phyloP scores from a whole-genome alignment of 495 filamentous ascomycete species.

The Trichoderma gamsii region DNA sequence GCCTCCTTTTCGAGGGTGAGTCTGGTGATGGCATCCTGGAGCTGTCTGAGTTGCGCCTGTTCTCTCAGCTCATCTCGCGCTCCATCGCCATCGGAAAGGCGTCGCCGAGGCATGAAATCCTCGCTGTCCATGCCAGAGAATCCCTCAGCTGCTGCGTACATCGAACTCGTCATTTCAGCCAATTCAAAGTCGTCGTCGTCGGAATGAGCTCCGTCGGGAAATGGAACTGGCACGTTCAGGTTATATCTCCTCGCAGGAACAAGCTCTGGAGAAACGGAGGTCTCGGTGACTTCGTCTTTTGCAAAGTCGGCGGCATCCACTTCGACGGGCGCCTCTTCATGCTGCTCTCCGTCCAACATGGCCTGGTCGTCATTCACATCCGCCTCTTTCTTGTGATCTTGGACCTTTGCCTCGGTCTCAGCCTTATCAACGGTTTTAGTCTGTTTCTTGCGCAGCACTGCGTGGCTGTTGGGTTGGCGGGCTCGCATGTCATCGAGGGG shows the following conservation, averaged over 20 bases:
- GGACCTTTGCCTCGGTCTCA: background rate
- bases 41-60: background rate
- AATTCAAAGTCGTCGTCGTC: conserved; percentile 6
- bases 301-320: background rate
- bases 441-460: conserved; percentile 1
- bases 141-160: background rate
- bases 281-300: background rate
- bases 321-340: background rate
- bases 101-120: background rate
- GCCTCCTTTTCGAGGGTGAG: background rate
- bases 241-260: background rate
- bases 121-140: background rate
- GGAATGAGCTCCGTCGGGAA: background rate
- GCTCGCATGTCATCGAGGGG: conserved; percentile 4
- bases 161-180: background rate
- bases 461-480: background rate
- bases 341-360: background rate
- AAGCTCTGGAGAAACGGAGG: background rate
- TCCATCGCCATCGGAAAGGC: background rate
- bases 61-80: background rate
- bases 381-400: background rate
- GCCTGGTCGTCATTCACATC: background rate
- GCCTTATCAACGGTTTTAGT: background rate
- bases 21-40: background rate
- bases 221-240: background rate